Conservation (phyloP, 2,329 filamentous ascomycete species). For the Emergomyces pasteurianus region DNA sequence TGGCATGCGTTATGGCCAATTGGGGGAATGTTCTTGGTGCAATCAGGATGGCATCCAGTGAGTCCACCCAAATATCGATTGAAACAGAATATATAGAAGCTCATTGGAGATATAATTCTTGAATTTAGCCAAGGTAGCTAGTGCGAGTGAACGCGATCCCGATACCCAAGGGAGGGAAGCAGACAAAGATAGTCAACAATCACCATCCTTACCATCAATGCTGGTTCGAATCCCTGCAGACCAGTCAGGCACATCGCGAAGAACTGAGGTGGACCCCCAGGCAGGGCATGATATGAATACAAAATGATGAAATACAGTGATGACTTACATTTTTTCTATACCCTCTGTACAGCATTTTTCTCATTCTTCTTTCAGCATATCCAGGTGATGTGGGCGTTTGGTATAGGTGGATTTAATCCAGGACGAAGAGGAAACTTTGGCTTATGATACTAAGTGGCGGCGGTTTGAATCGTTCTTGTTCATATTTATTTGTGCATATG, state of each 20-base stretch:
- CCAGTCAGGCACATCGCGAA: conserved; percentile 9
- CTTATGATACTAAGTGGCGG: background rate
- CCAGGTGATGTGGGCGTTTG: background rate
- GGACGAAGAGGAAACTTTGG: background rate
- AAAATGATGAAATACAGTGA: background rate
- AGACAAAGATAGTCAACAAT: conserved; percentile 62
- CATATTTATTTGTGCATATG: background rate
- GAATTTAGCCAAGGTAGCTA: conserved; percentile 18
- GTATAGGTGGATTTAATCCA: background rate
- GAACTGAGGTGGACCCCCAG: background rate
- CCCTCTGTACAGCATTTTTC: background rate
- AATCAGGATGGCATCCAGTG: conserved; percentile 53
- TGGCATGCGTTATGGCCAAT: conserved; percentile 54
- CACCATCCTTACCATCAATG: conserved; percentile 25
- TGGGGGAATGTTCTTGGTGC: conserved; percentile 55
- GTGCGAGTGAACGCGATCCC: conserved; percentile 10
- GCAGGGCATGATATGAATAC: background rate
- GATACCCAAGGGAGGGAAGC: conserved; percentile 8
- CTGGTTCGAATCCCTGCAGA: conserved; percentile 33
- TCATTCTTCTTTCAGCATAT: background rate
- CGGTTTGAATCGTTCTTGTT: background rate
- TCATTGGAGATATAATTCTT: background rate
- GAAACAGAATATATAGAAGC: background rate
- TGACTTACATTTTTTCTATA: background rate
- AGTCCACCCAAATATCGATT: conserved; percentile 17